Percentiles rank a stretch among this genome's conserved stretches.
Evolutionary conservation across 768 basidiomycete species (phyloP).

Genomic region (Exidia glandulosa): DNA sequence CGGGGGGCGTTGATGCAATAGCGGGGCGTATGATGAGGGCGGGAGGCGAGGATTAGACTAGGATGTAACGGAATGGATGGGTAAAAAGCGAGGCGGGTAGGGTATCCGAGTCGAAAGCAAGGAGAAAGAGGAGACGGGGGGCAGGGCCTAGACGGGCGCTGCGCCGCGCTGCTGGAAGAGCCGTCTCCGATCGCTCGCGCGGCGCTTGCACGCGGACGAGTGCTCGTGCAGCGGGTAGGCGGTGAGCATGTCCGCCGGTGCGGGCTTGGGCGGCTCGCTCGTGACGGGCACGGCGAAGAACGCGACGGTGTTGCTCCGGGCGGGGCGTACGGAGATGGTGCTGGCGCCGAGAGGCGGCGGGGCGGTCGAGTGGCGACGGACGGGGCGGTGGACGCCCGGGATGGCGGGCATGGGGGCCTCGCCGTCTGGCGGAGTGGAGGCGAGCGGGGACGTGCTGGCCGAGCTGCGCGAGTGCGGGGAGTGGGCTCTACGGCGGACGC

Average conservation of each 20-base stretch:
- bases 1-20: too few relatives aligned
- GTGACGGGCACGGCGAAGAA: not conserved
- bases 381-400: slow-evolving; percentile 7
- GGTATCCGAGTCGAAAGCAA: too few relatives aligned
- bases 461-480: slow-evolving; percentile 29
- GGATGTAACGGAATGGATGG: too few relatives aligned
- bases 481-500: slow-evolving; percentile 23
- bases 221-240: not conserved
- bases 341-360: not conserved
- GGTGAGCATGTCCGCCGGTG: not conserved
- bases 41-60: too few relatives aligned
- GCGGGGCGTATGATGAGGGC: too few relatives aligned
- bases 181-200: not conserved
- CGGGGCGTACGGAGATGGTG: not conserved
- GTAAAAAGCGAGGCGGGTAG: too few relatives aligned
- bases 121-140: too few relatives aligned
- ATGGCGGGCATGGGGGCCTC: slow-evolving; percentile 22
- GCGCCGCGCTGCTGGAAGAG: not conserved
- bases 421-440: slow-evolving; percentile 14
- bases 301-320: not conserved
- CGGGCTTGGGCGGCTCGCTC: not conserved
- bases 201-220: not conserved
- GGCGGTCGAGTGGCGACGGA: not conserved
- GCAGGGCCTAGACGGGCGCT: too few relatives aligned
- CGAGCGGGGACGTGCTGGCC: slow-evolving; percentile 18